Evolutionary conservation across 768 basidiomycete species (phyloP), one percentile per base, ranked within the genome.

Genomic region (Antrodiella citrinella): DNA sequence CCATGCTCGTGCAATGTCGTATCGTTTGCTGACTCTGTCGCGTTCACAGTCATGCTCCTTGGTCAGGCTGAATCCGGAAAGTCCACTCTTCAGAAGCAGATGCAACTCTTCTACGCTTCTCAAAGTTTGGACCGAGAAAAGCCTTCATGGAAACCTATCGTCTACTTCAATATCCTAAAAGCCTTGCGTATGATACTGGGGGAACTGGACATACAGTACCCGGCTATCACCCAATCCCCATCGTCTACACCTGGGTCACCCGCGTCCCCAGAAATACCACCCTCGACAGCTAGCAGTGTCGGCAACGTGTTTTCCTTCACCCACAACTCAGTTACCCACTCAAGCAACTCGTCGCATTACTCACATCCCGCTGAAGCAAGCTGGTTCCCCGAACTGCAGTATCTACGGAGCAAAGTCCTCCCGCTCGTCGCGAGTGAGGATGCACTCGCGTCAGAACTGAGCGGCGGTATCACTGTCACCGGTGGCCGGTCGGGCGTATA

Each of bases 1-100:
- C n/a, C n/a, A n/a, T n/a, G n/a, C n/a, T n/a, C n/a, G n/a, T n/a
- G n/a, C n/a, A n/a, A n/a, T n/a, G n/a, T n/a, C n/a, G n/a, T n/a
- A n/a, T n/a, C n/a, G n/a, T n/a, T n/a, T n/a, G n/a, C n/a, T n/a
- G n/a, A n/a, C n/a, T n/a, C n/a, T n/a, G n/a, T n/a, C n/a, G n/a
- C 35, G 35, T 41, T 4, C 26, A 12, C 51, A 65, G 63, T 65
- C 3, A 62, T 65, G 59, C 57, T 65, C 18, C 61, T 68, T 23
- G 67, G 67, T 2, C 67, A 68, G 47, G 67, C 67, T 21, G 67
- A 67, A 51, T 62, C 61, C 7, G 86, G 86, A 30, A 91, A 91
- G 66, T 88, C 86, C 2, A 91, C 89, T 2, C 72, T 91, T 11
- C 85, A 84, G 60, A 90, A 90, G 60, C 87, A 91, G 64, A 87